Evolutionary conservation across 495 filamentous ascomycete genomes (phyloP).

Genomic region (Ascobolus immersus): DNA sequence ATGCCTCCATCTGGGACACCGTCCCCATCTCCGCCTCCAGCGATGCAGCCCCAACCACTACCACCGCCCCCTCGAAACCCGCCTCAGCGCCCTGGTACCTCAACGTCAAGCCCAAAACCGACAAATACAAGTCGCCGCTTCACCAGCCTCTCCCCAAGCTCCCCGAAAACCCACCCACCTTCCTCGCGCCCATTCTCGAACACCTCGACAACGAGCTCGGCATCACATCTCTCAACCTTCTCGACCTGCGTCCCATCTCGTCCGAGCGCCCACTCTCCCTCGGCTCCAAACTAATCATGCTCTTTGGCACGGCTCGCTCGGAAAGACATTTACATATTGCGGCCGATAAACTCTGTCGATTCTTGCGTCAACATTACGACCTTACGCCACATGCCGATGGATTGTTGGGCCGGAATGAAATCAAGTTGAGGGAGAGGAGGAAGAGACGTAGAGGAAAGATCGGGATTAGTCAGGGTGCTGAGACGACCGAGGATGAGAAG

Average conservation of each 20-base stretch:
- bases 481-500: constrained; percentile 39
- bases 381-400: constrained; percentile 61
- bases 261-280: constrained; percentile 69
- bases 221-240: constrained; percentile 45
- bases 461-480: constrained; percentile 30
- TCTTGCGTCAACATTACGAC: constrained; percentile 46
- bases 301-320: constrained; percentile 76
- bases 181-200: constrained; percentile 48
- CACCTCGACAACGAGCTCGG: constrained; percentile 60
- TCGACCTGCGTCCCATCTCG: constrained; percentile 61
- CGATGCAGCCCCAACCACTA: no score
- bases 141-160: constrained; percentile 53
- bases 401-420: constrained; percentile 63
- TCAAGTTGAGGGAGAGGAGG: constrained; percentile 62
- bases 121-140: no score
- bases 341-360: constrained; percentile 66
- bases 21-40: no score
- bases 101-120: no score
- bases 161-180: constrained; percentile 43
- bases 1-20: no score
- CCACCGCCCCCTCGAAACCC: no score
- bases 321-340: constrained; percentile 85
- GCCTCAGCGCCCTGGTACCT: no score
- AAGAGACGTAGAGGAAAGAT: constrained; percentile 56
- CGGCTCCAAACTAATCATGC: constrained; percentile 70